A percentile compares a stretch with the other conserved stretches of the same genome.
These are phyloP conservation scores for Apiospora malaysiana DNA, from an alignment of 2,329 filamentous ascomycete species.

Conservation along the genomic window DNA sequence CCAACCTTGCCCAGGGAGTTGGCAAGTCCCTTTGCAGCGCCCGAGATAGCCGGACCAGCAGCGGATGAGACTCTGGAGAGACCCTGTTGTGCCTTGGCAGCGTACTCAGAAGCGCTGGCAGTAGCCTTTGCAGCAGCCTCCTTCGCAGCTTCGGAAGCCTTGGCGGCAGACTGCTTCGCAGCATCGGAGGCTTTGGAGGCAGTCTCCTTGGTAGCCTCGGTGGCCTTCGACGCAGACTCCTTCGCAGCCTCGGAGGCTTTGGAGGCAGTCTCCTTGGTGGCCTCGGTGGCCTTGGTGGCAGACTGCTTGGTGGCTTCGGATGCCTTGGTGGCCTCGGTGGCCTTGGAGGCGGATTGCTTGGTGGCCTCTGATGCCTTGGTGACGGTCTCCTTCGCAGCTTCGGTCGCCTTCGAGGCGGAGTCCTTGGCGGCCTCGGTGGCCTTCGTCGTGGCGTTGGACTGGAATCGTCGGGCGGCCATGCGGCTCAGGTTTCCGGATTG, in stretches of 20 bases:
- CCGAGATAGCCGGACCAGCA: constrained; percentile 77
- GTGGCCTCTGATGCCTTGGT: constrained; percentile 47
- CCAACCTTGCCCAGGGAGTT: constrained; percentile 77
- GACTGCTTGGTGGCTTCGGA: too few relatives aligned
- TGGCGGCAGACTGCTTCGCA: constrained; percentile 44
- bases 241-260: too few relatives aligned
- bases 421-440: constrained; percentile 45
- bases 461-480: constrained; percentile 61
- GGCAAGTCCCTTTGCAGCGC: constrained; percentile 71
- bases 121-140: constrained; percentile 50
- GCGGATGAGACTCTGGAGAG: constrained; percentile 81
- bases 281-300: too few relatives aligned
- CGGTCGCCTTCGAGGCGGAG: constrained; percentile 24
- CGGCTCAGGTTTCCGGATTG: constrained; percentile 36
- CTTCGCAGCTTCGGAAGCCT: constrained; percentile 47
- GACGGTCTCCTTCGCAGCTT: constrained; percentile 43
- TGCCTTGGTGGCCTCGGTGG: constrained; percentile 37
- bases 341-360: constrained; percentile 50
- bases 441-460: constrained; percentile 61
- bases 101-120: constrained; percentile 50
- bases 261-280: too few relatives aligned
- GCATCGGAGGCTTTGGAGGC: constrained; percentile 46
- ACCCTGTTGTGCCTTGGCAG: constrained; percentile 77
- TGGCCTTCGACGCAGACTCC: neutral
- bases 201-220: neutral